Base-by-base conservation (phyloP, 2,329 filamentous ascomycete genomes). In the Trichoderma lentiforme region DNA sequence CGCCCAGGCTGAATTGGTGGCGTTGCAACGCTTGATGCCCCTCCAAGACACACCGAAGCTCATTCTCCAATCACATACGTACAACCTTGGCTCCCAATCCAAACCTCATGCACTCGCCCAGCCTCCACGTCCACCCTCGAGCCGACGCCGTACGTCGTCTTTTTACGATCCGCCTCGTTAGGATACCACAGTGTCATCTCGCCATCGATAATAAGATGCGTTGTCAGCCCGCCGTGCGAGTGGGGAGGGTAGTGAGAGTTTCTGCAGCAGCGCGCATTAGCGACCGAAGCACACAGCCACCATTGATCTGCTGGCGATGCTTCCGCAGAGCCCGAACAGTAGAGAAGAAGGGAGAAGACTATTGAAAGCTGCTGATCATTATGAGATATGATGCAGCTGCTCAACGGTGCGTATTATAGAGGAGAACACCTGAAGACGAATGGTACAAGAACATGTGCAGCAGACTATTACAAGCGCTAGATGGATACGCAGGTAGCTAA, bases 231-330 rank as follows among this genome's bases (percentile, higher is more conserved):
- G 26, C 80, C 76, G 78, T 94, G 92, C 15, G 85, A 86, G 78
- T 93, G 91, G 15, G 92, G 91, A 53, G 84, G 83, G 78, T 93
- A 93, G 80, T 93, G 84, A 32, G 88, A 85, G 78, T 92, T 90
- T 73, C 90, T 92, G 79, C 51, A 34, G n/a, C 39, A 60, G 53
- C 30, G 24, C 62, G 24, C 62, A 71, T 67, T 43, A 67, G 67
- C 30, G 28, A 51, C 26, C 26, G 36, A 9, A 9, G 39, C 39
- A 68, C 56, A 62, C 70, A 67, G 62, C 70, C 70, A 53, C 70
- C 26, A 30, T 30, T 36, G 26, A 57, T 28, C 36, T 61, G 21
- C 28, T 26, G 15, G n/a, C 18, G 51, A 43, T 30, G 57, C 6
- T 53, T 53, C 47, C 47, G 47, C 11, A 53, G 47, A 53, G 47